phyloP scores from a whole-genome alignment of 805 yeast genomes.

The Myxozyma kluyveri region DNA sequence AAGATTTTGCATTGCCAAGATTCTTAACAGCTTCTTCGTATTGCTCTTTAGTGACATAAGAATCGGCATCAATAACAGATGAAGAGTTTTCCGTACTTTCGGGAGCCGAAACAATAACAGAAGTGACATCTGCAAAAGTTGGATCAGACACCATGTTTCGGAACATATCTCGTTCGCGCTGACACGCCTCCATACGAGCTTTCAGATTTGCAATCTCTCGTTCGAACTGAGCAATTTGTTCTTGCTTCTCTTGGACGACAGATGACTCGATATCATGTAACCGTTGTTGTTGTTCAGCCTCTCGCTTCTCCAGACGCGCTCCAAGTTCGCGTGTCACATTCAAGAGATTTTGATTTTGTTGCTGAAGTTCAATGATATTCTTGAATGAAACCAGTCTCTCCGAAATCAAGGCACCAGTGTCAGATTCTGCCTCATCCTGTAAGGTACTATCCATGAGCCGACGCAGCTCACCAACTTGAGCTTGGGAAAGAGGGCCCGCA shows the following conservation, averaged over 20 bases:
- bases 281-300: slow-evolving; percentile 36
- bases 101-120: neutral
- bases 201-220: slow-evolving; percentile 47
- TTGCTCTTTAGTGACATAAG: slow-evolving; percentile 11
- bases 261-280: slow-evolving; percentile 35
- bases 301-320: slow-evolving; percentile 63
- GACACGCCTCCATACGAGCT: slow-evolving; percentile 51
- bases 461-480: slow-evolving; percentile 60
- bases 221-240: slow-evolving; percentile 36
- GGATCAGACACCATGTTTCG: slow-evolving; percentile 37
- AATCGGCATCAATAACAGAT: neutral
- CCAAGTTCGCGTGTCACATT: slow-evolving; percentile 70
- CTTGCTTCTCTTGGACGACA: slow-evolving; percentile 39
- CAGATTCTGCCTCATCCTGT: slow-evolving; percentile 47
- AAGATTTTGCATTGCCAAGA: slow-evolving; percentile 6
- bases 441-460: slow-evolving; percentile 35
- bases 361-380: slow-evolving; percentile 63
- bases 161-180: slow-evolving; percentile 69
- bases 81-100: neutral
- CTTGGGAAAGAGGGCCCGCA: slow-evolving; percentile 58
- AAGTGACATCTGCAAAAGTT: neutral
- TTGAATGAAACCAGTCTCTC: slow-evolving; percentile 71
- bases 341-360: slow-evolving; percentile 70
- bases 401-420: slow-evolving; percentile 68
- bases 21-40: slow-evolving; percentile 10